phyloP scores from a whole-genome alignment of 1,284 basidiomycete species.

The Hemileia vastatrix region DNA sequence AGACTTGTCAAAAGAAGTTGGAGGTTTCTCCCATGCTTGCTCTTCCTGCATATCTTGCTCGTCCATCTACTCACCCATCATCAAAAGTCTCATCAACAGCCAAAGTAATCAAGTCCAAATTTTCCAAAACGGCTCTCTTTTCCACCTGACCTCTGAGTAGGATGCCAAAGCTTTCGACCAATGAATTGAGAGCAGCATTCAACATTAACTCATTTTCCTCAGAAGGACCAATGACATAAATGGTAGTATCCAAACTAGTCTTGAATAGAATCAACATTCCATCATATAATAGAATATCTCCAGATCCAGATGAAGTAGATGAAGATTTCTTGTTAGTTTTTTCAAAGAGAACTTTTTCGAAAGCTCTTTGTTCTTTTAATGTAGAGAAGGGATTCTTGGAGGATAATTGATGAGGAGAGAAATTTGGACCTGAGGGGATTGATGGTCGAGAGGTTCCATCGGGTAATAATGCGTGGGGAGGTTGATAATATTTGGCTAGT shows the following conservation, averaged over 20 bases:
- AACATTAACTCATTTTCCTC: slow-evolving; percentile 95
- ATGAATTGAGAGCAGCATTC: slow-evolving; percentile 66
- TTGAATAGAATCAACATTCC: slow-evolving; percentile 81
- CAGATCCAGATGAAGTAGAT: slow-evolving; percentile 52
- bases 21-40: too few relatives aligned
- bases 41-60: not conserved
- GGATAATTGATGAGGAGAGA: too few relatives aligned
- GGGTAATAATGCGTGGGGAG: slow-evolving; percentile 52
- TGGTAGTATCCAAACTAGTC: slow-evolving; percentile 83
- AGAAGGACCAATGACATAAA: slow-evolving; percentile 81
- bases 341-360: slow-evolving; percentile 88
- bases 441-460: slow-evolving; percentile 26
- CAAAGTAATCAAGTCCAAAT: slow-evolving; percentile 83
- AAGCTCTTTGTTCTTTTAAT: slow-evolving; percentile 83
- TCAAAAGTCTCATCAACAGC: slow-evolving; percentile 95
- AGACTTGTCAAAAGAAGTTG: not conserved
- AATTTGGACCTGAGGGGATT: slow-evolving; percentile 30
- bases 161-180: slow-evolving; percentile 74
- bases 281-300: slow-evolving; percentile 89
- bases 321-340: slow-evolving; percentile 91
- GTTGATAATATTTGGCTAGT: slow-evolving; percentile 84
- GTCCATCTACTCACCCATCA: slow-evolving; percentile 69
- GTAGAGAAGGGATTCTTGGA: slow-evolving; percentile 56
- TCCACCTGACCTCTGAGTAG: slow-evolving; percentile 84
- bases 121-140: slow-evolving; percentile 91